A percentile compares a stretch with the other conserved stretches of the same genome.
Evolutionary conservation across 805 yeast species (phyloP).

Genomic region (Monosporozyma siamensis): DNA sequence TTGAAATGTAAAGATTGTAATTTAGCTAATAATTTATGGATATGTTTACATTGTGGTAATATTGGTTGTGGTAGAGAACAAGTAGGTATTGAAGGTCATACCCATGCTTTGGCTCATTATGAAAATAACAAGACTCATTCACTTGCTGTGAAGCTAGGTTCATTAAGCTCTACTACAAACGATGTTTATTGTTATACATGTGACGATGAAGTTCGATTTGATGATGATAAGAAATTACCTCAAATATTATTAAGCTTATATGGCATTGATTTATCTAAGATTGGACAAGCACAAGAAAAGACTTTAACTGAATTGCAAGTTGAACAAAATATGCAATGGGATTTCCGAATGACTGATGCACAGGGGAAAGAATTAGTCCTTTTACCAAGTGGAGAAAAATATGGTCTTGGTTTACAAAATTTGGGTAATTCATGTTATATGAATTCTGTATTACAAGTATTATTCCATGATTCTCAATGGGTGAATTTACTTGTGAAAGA

Average conservation of each 20-base stretch:
- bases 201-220: slow-evolving; percentile 81
- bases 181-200: slow-evolving; percentile 87
- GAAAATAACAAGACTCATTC: slow-evolving; percentile 49
- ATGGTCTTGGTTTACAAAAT: slow-evolving; percentile 79
- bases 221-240: slow-evolving; percentile 32
- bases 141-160: slow-evolving; percentile 85
- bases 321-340: slow-evolving; percentile 91
- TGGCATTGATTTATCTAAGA: slow-evolving; percentile 51
- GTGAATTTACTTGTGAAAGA: slow-evolving; percentile 19
- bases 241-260: slow-evolving; percentile 36
- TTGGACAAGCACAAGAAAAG: slow-evolving; percentile 68
- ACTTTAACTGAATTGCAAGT: slow-evolving; percentile 80
- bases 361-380: slow-evolving; percentile 58
- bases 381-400: slow-evolving; percentile 30
- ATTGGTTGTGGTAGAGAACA: slow-evolving; percentile 93
- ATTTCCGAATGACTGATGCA: slow-evolving; percentile 68
- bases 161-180: slow-evolving; percentile 60
- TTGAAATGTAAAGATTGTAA: slow-evolving; percentile 49
- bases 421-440: slow-evolving; percentile 90
- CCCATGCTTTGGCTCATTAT: slow-evolving; percentile 77
- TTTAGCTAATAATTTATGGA: slow-evolving; percentile 75
- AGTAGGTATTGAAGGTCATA: slow-evolving; percentile 88
- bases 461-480: slow-evolving; percentile 38
- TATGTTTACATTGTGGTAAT: slow-evolving; percentile 85
- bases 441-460: slow-evolving; percentile 67